These are phyloP conservation scores for Sphaerostilbella broomeana DNA, from an alignment of 2,329 filamentous ascomycete species.

Conservation along the genomic window DNA sequence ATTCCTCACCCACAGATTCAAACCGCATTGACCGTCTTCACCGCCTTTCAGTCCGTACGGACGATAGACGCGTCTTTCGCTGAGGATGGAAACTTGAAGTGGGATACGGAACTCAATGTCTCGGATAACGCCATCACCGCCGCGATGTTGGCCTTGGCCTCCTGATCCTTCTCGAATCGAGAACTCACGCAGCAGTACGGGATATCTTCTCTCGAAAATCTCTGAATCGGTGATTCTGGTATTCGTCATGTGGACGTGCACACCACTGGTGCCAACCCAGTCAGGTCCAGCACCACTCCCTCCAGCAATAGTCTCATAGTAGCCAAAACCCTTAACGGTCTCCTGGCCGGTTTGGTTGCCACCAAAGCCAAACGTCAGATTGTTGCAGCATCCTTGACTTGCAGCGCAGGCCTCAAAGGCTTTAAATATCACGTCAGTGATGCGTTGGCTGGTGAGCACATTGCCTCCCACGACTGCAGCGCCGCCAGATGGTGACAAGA, in stretches of 20 bases:
- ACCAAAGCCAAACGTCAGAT: conserved; percentile 73
- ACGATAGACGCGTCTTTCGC: conserved; percentile 68
- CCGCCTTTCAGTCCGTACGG: conserved; percentile 68
- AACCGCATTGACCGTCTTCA: conserved; percentile 66
- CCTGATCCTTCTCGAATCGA: conserved; percentile 56
- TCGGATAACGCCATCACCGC: conserved; percentile 67
- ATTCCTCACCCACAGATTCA: conserved; percentile 81
- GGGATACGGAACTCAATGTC: conserved; percentile 77
- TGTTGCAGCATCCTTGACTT: conserved; percentile 75
- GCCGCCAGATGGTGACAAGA: conserved; percentile 68
- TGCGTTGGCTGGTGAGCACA: conserved; percentile 46
- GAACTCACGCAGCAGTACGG: conserved; percentile 66
- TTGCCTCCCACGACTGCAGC: conserved; percentile 81
- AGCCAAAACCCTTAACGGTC: conserved; percentile 36
- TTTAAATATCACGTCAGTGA: conserved; percentile 47
- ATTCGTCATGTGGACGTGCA: conserved; percentile 61
- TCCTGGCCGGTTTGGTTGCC: conserved; percentile 33
- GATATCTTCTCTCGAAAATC: conserved; percentile 50
- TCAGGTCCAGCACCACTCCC: conserved; percentile 64
- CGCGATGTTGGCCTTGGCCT: conserved; percentile 58
- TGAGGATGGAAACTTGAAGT: conserved; percentile 70
- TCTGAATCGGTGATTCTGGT: conserved; percentile 61
- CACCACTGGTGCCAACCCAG: conserved; percentile 38
- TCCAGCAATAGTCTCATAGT: conserved; percentile 55
- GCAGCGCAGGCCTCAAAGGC: conserved; percentile 76